Conservation (phyloP, 495 filamentous ascomycete species). For the Eremomyces bilateralis region DNA sequence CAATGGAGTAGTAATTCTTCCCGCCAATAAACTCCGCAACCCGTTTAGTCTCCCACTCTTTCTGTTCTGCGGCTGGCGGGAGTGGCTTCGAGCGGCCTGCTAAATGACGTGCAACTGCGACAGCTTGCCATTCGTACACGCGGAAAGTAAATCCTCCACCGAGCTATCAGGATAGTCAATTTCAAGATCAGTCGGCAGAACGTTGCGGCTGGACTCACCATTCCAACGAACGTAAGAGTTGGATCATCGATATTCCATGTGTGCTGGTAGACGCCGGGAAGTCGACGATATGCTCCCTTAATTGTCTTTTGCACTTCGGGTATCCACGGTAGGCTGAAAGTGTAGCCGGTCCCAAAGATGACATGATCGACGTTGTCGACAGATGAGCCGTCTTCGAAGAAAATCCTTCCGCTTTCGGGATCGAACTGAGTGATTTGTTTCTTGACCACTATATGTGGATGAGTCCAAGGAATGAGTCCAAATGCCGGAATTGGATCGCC, state of each 20-base stretch:
- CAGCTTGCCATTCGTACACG: slow-evolving; percentile 39
- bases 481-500: slow-evolving; percentile 1
- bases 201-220: not conserved
- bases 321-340: slow-evolving; percentile 6
- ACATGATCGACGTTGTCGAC: slow-evolving; percentile 5
- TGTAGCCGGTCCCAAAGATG: slow-evolving; percentile 8
- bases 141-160: slow-evolving; percentile 35
- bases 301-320: not conserved
- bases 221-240: slow-evolving; percentile 3
- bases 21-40: slow-evolving; percentile 14
- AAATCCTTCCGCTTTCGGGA: slow-evolving; percentile 1
- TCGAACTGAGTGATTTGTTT: slow-evolving; percentile 1
- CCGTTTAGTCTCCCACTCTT: slow-evolving; percentile 21
- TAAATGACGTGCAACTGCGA: slow-evolving; percentile 30
- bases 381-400: slow-evolving; percentile 5
- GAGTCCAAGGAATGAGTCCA: slow-evolving; percentile 2
- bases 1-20: slow-evolving; percentile 1
- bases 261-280: slow-evolving; percentile 5
- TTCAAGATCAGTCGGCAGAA: not conserved
- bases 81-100: slow-evolving; percentile 21
- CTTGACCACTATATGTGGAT: slow-evolving; percentile 4
- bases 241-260: slow-evolving; percentile 3
- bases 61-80: slow-evolving; percentile 18
- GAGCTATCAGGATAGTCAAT: slow-evolving; percentile 13
- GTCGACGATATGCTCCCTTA: slow-evolving; percentile 2